A percentile compares a stretch with the other conserved stretches of the same genome.
phyloP scores from a whole-genome alignment of 2,329 filamentous ascomycete genomes.

The Knufia fluminis region DNA sequence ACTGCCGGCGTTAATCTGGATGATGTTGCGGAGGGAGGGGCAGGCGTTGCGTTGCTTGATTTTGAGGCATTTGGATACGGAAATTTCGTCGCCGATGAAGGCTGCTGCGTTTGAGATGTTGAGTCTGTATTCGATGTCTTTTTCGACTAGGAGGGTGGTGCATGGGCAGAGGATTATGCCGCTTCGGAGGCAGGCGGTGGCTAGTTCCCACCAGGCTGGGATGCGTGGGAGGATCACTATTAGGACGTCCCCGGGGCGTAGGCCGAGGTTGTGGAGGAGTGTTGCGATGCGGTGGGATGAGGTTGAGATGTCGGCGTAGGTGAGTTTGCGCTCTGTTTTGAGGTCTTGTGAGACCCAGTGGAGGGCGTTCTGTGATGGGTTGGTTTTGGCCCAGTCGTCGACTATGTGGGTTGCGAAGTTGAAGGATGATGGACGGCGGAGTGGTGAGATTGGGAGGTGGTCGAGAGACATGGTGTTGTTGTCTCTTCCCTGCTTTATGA shows the following conservation, averaged over 20 bases:
- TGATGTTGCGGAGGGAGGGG: slow-evolving; percentile 27
- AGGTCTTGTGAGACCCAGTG: slow-evolving; percentile 32
- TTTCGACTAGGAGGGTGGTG: slow-evolving; percentile 31
- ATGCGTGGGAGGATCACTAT: slow-evolving; percentile 31
- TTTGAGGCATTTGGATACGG: slow-evolving; percentile 28
- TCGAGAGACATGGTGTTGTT: slow-evolving; percentile 1
- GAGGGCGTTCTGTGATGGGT: slow-evolving; percentile 27
- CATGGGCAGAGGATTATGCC: slow-evolving; percentile 33
- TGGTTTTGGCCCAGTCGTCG: slow-evolving; percentile 30
- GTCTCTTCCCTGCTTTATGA: neutral
- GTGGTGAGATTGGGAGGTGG: slow-evolving; percentile 9
- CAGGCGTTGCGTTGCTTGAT: slow-evolving; percentile 25
- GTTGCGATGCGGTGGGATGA: slow-evolving; percentile 30
- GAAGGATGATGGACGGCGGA: slow-evolving; percentile 24
- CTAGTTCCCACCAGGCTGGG: slow-evolving; percentile 35
- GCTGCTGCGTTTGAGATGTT: slow-evolving; percentile 28
- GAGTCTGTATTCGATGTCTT: slow-evolving; percentile 33
- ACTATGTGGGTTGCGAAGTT: slow-evolving; percentile 35
- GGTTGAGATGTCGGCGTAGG: slow-evolving; percentile 30
- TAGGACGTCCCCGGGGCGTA: slow-evolving; percentile 28
- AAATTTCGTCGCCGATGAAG: slow-evolving; percentile 31
- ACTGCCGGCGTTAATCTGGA: slow-evolving; percentile 22
- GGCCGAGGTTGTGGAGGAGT: slow-evolving; percentile 27
- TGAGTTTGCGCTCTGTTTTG: slow-evolving; percentile 24
- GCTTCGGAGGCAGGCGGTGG: slow-evolving; percentile 29